Conservation (phyloP, 2,329 filamentous ascomycete species). For the Diaporthe nobilis region DNA sequence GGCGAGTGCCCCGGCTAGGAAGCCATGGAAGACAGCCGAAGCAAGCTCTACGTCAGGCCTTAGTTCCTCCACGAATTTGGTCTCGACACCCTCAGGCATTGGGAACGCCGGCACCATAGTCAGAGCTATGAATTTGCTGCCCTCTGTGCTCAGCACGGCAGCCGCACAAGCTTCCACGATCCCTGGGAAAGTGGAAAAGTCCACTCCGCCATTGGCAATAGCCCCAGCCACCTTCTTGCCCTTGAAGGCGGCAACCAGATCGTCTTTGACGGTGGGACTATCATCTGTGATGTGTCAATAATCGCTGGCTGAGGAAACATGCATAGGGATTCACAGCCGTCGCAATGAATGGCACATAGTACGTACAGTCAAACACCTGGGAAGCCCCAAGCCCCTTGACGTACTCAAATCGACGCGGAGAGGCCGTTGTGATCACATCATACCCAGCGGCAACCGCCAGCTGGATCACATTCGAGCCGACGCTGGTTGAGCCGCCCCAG, state of each 20-base stretch:
- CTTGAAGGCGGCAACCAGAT: slow-evolving; percentile 49
- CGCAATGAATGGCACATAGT: background rate
- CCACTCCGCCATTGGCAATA: slow-evolving; percentile 47
- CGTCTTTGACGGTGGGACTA: slow-evolving; percentile 45
- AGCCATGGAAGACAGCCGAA: slow-evolving; percentile 54
- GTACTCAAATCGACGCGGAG: slow-evolving; percentile 54
- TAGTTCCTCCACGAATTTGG: slow-evolving; percentile 47
- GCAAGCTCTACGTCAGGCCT: slow-evolving; percentile 50
- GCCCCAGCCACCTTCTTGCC: slow-evolving; percentile 50
- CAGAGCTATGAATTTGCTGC: slow-evolving; percentile 47
- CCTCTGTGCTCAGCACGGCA: slow-evolving; percentile 43
- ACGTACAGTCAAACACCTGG: slow-evolving; percentile 43
- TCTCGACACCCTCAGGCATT: slow-evolving; percentile 46
- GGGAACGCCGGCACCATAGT: slow-evolving; percentile 48
- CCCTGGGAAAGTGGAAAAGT: slow-evolving; percentile 46
- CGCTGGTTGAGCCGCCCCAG: slow-evolving; percentile 63
- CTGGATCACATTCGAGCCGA: slow-evolving; percentile 61
- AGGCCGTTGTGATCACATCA: slow-evolving; percentile 57
- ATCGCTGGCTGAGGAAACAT: too few relatives aligned
- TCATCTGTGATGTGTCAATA: slow-evolving; percentile 40
- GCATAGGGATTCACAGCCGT: background rate
- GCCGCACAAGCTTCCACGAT: slow-evolving; percentile 43
- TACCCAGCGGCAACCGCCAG: slow-evolving; percentile 58
- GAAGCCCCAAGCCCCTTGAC: slow-evolving; percentile 44
- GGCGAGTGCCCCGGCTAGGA: slow-evolving; percentile 55